These are phyloP conservation scores for Pseudogymnoascus sp. DNA, from an alignment of 2,329 filamentous ascomycete genomes.

Conservation along the genomic window DNA sequence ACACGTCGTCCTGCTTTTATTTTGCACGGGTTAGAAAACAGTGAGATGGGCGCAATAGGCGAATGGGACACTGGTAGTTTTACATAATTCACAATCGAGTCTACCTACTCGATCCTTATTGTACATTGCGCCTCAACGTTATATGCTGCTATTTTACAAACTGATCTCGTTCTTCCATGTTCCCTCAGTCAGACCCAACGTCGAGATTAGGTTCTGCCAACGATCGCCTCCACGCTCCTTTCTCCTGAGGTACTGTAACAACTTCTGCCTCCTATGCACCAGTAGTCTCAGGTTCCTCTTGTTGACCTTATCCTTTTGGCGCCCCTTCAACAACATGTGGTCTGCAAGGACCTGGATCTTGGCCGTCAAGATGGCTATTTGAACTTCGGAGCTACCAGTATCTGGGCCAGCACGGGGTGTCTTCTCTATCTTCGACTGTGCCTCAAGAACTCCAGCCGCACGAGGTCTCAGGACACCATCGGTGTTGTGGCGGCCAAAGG, in stretches of 20 bases:
- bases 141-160: slow-evolving; percentile 42
- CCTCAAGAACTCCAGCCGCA: slow-evolving; percentile 16
- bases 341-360: slow-evolving; percentile 81
- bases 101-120: slow-evolving; percentile 15
- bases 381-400: slow-evolving; percentile 94
- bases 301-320: slow-evolving; percentile 85
- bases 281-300: slow-evolving; percentile 82
- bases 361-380: slow-evolving; percentile 87
- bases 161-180: slow-evolving; percentile 88
- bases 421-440: slow-evolving; percentile 31
- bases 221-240: slow-evolving; percentile 88
- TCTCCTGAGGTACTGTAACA: slow-evolving; percentile 75
- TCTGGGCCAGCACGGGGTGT: slow-evolving; percentile 75
- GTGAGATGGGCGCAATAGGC: slow-evolving; percentile 2
- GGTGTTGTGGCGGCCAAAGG: slow-evolving; percentile 86
- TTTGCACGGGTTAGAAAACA: slow-evolving; percentile 6
- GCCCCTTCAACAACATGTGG: slow-evolving; percentile 58
- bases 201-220: slow-evolving; percentile 81
- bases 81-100: slow-evolving; percentile 9
- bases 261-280: slow-evolving; percentile 82
- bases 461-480: slow-evolving; percentile 56
- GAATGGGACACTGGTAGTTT: slow-evolving; percentile 7
- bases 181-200: slow-evolving; percentile 75
- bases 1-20: slow-evolving; percentile 3
- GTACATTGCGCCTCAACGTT: slow-evolving; percentile 21